Evolutionary conservation across 306 rosid species (phyloP), one percentile per base, ranked within the genome.

Genomic region (Argentina anserina): DNA sequence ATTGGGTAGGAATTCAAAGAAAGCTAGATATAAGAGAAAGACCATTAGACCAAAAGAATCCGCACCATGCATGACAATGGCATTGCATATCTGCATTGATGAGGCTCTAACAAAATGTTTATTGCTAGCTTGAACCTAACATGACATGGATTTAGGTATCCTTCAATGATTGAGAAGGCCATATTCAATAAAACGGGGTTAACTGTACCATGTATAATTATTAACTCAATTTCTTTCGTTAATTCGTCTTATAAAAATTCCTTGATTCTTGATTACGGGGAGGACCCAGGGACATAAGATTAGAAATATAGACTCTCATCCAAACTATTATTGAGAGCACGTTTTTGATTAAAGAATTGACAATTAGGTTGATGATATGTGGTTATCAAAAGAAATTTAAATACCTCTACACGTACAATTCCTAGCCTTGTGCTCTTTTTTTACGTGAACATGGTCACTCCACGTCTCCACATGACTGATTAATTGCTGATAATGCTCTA

Each of bases 381-480:
- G 2, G n/a, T n/a, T n/a, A n/a, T n/a, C n/a, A n/a, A n/a, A n/a
- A n/a, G n/a, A n/a, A n/a, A n/a, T n/a, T n/a, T n/a, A n/a, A n/a
- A n/a, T n/a, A n/a, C n/a, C n/a, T n/a, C n/a, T n/a, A n/a, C 4
- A 33, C 34, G 34, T 33, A 33, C 34, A 33, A 33, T 33, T 34
- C 34, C 13, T 49, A 10, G 33, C 6, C 7, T 49, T 26, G 34
- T n/a, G 33, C 34, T 33, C 33, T 13, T 26, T 33, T 45, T n/a
- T n/a, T 0, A 4, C 3, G 61, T 11, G 60, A 13, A 69, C 45
- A 49, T 49, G 61, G 45, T 47, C 61, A 20, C 26, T 46, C 43
- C 73, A 69, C 73, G 20, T 67, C 26, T 46, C 43, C 73, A 69
- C 73, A 31, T 67, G 59, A 50, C 15, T 23, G 52, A 43, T 43